phyloP scores from a whole-genome alignment of 345 rosid species.

The Populus euphratica region DNA sequence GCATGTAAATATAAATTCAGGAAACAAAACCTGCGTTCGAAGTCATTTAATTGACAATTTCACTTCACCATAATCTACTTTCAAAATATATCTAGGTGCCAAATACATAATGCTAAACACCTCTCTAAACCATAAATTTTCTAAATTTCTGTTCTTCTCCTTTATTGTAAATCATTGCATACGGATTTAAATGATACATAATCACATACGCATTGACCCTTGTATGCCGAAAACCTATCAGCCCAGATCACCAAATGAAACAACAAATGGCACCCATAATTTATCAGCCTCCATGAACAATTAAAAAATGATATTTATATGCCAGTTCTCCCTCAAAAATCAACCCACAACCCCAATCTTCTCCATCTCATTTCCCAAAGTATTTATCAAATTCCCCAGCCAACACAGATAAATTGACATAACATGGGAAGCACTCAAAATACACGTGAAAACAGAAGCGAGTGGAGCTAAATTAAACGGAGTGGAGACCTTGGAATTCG shows the following conservation, averaged over 20 bases:
- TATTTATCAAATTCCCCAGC: neutral
- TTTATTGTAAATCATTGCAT: neutral
- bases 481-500: constrained; percentile 49
- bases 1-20: neutral
- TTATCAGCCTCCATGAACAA: neutral
- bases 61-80: neutral
- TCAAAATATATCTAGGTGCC: neutral
- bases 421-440: neutral
- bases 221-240: neutral
- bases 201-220: neutral
- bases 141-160: neutral
- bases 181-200: neutral
- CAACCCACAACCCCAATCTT: neutral
- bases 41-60: neutral
- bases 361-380: neutral
- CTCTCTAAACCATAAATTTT: neutral
- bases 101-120: neutral
- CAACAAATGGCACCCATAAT: neutral
- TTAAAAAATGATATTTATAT: neutral
- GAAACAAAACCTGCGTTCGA: neutral
- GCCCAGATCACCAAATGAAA: neutral
- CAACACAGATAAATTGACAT: constrained; percentile 8
- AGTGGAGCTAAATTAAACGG: neutral
- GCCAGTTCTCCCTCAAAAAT: neutral
- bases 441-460: neutral